phyloP scores from a whole-genome alignment of 192 early-diverging fungal species.

The Dissophora ornata region DNA sequence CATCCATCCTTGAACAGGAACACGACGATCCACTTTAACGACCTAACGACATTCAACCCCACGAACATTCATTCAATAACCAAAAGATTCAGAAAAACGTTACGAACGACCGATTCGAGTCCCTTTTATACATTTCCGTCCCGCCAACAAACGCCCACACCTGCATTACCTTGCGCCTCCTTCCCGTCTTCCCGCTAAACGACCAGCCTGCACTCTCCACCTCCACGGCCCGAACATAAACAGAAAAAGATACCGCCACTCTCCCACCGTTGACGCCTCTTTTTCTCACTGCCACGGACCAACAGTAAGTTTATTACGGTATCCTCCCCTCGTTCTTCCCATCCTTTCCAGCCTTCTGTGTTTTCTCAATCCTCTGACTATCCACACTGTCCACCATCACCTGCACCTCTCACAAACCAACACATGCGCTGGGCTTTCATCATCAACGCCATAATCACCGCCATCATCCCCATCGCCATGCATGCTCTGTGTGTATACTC shows the following conservation, averaged over 20 bases:
- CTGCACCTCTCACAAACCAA: not conserved
- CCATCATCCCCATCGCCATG: no score
- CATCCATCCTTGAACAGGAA: slow-evolving; percentile 14
- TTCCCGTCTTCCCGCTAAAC: slow-evolving; percentile 4
- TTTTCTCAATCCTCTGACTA: no score
- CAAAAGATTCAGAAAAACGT: not conserved
- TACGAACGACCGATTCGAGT: not conserved
- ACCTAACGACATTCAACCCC: no score
- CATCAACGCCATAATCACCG: no score
- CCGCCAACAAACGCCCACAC: not conserved
- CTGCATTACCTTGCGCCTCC: no score
- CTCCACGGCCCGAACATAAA: not conserved
- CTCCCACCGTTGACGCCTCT: no score
- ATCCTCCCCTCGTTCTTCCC: not conserved
- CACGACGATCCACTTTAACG: no score
- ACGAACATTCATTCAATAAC: not conserved
- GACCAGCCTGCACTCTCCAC: not conserved
- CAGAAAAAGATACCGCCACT: not conserved
- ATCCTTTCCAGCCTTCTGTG: not conserved
- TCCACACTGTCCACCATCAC: not conserved
- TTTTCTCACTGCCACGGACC: not conserved
- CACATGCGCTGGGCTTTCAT: no score
- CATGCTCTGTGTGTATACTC: no score
- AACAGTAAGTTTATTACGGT: slow-evolving; percentile 10
- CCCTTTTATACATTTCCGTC: slow-evolving; percentile 23